These are phyloP conservation scores for Escovopsis sp. DNA, from an alignment of 2,329 filamentous ascomycete genomes.

Conservation along the genomic window DNA sequence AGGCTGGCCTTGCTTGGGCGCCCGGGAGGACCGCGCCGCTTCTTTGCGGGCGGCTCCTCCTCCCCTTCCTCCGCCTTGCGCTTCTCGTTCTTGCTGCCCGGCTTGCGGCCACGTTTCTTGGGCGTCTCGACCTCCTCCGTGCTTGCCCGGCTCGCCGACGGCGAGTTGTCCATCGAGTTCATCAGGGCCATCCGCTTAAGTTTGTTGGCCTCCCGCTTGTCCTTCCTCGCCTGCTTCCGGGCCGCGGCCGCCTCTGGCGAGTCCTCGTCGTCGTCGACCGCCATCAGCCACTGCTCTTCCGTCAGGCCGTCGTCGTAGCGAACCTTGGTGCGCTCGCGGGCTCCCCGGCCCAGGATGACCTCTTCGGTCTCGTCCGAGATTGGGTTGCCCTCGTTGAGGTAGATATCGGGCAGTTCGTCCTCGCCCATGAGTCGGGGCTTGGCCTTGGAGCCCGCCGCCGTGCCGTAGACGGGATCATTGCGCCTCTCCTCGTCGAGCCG, in stretches of 20 bases:
- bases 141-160: slow-evolving; percentile 63
- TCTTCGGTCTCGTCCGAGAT: slow-evolving; percentile 68
- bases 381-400: slow-evolving; percentile 72
- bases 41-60: slow-evolving; percentile 64
- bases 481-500: slow-evolving; percentile 64
- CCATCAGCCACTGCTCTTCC: slow-evolving; percentile 97
- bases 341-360: slow-evolving; percentile 65
- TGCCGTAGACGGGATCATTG: slow-evolving; percentile 57
- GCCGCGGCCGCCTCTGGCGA: slow-evolving; percentile 84
- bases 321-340: slow-evolving; percentile 85
- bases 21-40: slow-evolving; percentile 56
- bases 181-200: slow-evolving; percentile 36
- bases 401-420: slow-evolving; percentile 83
- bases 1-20: slow-evolving; percentile 45
- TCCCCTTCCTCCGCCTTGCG: slow-evolving; percentile 74
- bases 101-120: slow-evolving; percentile 78
- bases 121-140: slow-evolving; percentile 64
- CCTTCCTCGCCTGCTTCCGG: slow-evolving; percentile 73
- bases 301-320: slow-evolving; percentile 95
- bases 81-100: slow-evolving; percentile 60
- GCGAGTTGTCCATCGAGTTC: slow-evolving; percentile 48
- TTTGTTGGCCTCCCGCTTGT: slow-evolving; percentile 65
- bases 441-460: slow-evolving; percentile 42
- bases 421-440: slow-evolving; percentile 74
- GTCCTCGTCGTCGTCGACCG: slow-evolving; percentile 93